These are phyloP conservation scores for Leptographium procerum DNA, from an alignment of 2,329 filamentous ascomycete species.

Conservation along the genomic window DNA sequence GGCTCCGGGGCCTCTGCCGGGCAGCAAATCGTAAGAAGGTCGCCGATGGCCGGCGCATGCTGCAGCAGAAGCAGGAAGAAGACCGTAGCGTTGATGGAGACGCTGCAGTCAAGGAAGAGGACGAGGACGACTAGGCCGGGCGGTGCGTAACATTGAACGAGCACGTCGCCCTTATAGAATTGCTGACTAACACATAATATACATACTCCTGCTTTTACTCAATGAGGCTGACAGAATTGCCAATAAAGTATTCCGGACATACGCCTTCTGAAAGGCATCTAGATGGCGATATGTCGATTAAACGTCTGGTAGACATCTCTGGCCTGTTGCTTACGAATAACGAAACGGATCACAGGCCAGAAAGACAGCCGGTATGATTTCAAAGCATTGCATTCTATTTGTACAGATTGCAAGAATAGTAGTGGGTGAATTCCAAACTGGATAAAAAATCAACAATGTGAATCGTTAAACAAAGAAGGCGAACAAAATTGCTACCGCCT, in stretches of 20 bases:
- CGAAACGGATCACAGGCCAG: not conserved
- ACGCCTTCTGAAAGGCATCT: too few relatives aligned
- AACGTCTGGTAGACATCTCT: too few relatives aligned
- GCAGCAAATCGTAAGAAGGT: conserved; percentile 57
- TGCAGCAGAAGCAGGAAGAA: conserved; percentile 21
- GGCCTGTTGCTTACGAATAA: too few relatives aligned
- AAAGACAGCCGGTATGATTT: not conserved
- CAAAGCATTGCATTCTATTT: not conserved
- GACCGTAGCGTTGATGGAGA: conserved; percentile 13
- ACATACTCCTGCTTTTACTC: too few relatives aligned
- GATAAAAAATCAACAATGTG: too few relatives aligned
- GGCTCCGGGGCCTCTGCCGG: conserved; percentile 63
- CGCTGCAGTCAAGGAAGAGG: not conserved
- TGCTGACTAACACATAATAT: too few relatives aligned
- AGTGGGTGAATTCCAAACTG: not conserved
- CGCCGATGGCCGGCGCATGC: conserved; percentile 40
- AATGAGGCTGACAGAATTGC: too few relatives aligned
- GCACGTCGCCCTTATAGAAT: too few relatives aligned
- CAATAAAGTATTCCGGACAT: too few relatives aligned
- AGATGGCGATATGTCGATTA: too few relatives aligned
- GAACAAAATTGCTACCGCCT: not conserved
- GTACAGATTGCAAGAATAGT: not conserved
- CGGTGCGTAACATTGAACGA: too few relatives aligned
- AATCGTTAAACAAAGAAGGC: not conserved
- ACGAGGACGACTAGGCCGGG: not conserved